Percentiles rank a stretch among this genome's conserved stretches.
Evolutionary conservation across 345 rosid species (phyloP).

Genomic region (Arabidopsis thaliana): DNA sequence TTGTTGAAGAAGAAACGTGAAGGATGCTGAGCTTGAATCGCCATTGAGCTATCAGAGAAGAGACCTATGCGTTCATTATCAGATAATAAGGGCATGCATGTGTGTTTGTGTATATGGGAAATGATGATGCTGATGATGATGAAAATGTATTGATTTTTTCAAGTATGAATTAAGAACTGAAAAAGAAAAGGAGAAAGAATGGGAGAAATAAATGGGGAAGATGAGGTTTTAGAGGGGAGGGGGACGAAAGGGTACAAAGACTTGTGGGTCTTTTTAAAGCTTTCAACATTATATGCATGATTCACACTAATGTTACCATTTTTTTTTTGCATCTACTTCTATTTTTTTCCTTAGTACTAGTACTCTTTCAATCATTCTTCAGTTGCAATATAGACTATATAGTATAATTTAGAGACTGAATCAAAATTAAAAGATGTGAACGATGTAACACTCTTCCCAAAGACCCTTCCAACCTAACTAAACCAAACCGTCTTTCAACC

Average conservation of each 20-base stretch:
- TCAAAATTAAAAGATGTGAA: too few species aligned
- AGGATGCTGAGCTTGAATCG: slow-evolving; percentile 11
- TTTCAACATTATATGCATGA: slow-evolving; percentile 6
- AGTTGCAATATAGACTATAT: too few species aligned
- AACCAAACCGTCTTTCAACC: too few species aligned
- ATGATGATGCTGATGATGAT: background rate
- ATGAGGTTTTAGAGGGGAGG: slow-evolving; percentile 12
- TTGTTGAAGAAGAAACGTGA: background rate
- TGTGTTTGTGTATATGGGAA: background rate
- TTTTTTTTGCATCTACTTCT: background rate
- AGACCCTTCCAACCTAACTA: too few species aligned
- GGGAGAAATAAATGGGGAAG: slow-evolving; percentile 24
- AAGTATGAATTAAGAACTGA: background rate
- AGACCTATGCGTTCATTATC: background rate
- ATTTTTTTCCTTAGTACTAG: background rate
- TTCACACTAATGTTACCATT: background rate
- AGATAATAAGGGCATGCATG: background rate
- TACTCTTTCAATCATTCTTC: too few species aligned
- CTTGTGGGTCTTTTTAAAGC: slow-evolving; percentile 10
- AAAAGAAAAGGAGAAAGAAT: background rate
- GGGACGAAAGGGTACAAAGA: slow-evolving; percentile 5
- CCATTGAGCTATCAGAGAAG: background rate
- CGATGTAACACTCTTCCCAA: too few species aligned
- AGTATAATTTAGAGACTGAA: too few species aligned
- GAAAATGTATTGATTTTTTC: background rate